phyloP scores from a whole-genome alignment of 805 yeast genomes.

The Metschnikowia sp. region DNA sequence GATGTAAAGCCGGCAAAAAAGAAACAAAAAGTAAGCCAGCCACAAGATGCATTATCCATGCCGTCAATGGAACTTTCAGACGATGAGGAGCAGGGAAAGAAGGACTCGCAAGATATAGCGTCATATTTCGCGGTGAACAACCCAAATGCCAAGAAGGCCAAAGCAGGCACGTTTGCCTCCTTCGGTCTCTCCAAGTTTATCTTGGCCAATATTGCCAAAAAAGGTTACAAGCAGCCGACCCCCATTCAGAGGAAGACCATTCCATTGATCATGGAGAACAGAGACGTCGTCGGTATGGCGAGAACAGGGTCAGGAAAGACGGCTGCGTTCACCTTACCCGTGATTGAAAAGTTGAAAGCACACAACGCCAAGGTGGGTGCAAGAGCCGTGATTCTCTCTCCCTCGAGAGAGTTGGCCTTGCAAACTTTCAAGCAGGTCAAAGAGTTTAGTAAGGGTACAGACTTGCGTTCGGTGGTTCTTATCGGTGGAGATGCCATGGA shows the following conservation, averaged over 20 bases:
- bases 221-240: conserved; percentile 93
- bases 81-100: conserved; percentile 30
- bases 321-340: conserved; percentile 91
- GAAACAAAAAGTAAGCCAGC: conserved; percentile 25
- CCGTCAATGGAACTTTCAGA: conserved; percentile 54
- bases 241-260: conserved; percentile 97
- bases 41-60: conserved; percentile 28
- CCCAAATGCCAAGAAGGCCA: conserved; percentile 54
- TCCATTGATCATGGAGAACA: conserved; percentile 78
- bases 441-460: conserved; percentile 83
- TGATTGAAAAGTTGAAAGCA: conserved; percentile 76
- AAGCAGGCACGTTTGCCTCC: conserved; percentile 82
- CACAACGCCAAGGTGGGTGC: conserved; percentile 88
- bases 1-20: conserved; percentile 27
- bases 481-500: conserved; percentile 99
- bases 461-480: conserved; percentile 71
- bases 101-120: conserved; percentile 46
- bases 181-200: conserved; percentile 80
- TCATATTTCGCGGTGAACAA: conserved; percentile 40
- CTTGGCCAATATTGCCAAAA: conserved; percentile 65
- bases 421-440: conserved; percentile 88
- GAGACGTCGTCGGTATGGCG: conserved; percentile 99
- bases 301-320: conserved; percentile 99
- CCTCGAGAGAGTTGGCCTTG: conserved; percentile 93
- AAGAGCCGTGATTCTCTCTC: conserved; percentile 85